phyloP scores from a whole-genome alignment of 495 filamentous ascomycete species.

The Neurospora discreta region DNA sequence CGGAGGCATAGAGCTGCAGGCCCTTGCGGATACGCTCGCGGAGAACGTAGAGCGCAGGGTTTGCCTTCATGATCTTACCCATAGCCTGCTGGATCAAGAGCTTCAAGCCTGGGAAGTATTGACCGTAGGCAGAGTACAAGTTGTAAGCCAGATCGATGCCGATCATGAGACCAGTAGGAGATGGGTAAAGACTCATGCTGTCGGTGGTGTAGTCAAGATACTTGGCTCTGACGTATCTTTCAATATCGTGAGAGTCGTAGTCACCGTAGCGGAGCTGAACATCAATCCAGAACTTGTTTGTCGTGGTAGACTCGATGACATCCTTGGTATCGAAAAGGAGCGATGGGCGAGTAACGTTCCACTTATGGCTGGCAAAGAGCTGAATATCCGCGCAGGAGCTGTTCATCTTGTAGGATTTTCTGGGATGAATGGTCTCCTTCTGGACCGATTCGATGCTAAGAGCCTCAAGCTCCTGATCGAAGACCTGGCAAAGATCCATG shows the following conservation, averaged over 20 bases:
- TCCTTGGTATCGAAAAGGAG: slow-evolving; percentile 95
- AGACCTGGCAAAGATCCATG: slow-evolving; percentile 99
- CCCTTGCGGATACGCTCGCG: slow-evolving; percentile 98
- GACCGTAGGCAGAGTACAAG: slow-evolving; percentile 92
- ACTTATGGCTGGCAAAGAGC: slow-evolving; percentile 96
- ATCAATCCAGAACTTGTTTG: slow-evolving; percentile 99
- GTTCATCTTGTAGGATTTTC: slow-evolving; percentile 99
- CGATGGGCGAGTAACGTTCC: slow-evolving; percentile 92
- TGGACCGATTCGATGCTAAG: slow-evolving; percentile 97
- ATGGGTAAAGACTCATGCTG: slow-evolving; percentile 98
- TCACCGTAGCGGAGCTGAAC: slow-evolving; percentile 97
- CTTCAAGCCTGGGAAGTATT: slow-evolving; percentile 98
- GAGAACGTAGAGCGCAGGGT: slow-evolving; percentile 91
- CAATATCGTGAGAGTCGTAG: slow-evolving; percentile 98
- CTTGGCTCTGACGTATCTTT: slow-evolving; percentile 94
- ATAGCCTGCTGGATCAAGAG: slow-evolving; percentile 95
- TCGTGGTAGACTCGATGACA: slow-evolving; percentile 85
- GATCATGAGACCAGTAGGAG: slow-evolving; percentile 96
- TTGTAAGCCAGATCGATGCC: slow-evolving; percentile 98
- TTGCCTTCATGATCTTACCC: slow-evolving; percentile 99
- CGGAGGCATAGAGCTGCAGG: slow-evolving; percentile 94
- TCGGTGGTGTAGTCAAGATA: slow-evolving; percentile 99
- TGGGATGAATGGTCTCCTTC: slow-evolving; percentile 98
- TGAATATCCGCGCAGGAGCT: slow-evolving; percentile 98
- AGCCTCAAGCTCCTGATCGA: slow-evolving; percentile 94